These are phyloP conservation scores for Claviceps spartinae DNA, from an alignment of 2,329 filamentous ascomycete genomes.

Conservation along the genomic window DNA sequence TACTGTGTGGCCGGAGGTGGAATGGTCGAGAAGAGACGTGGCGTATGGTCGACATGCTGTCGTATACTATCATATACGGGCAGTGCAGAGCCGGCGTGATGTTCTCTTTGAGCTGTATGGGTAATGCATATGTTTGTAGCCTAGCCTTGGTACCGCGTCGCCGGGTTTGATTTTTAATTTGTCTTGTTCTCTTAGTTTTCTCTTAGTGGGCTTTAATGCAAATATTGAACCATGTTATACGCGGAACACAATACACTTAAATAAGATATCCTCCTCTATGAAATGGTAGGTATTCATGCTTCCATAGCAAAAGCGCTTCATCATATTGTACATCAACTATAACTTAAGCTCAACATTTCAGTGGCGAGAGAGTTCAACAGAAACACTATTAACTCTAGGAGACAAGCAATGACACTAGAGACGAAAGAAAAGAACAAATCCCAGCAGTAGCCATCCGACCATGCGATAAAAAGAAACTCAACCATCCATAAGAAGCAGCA, in stretches of 20 bases:
- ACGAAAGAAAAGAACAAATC: neutral
- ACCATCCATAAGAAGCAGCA: too few species aligned
- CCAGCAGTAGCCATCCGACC: neutral
- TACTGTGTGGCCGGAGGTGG: slow-evolving; percentile 4
- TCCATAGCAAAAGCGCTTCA: too few species aligned
- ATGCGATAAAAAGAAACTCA: too few species aligned
- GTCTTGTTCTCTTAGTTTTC: slow-evolving; percentile 32
- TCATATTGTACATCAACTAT: too few species aligned
- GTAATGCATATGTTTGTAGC: slow-evolving; percentile 17
- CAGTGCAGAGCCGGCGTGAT: slow-evolving; percentile 5
- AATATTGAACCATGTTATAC: slow-evolving; percentile 36
- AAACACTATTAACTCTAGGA: neutral
- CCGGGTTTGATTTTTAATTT: slow-evolving; percentile 24
- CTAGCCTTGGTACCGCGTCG: slow-evolving; percentile 10
- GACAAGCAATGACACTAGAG: too few species aligned
- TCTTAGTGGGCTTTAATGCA: slow-evolving; percentile 51
- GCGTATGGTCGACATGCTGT: slow-evolving; percentile 10
- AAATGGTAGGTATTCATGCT: too few species aligned
- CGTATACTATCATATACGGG: slow-evolving; percentile 4
- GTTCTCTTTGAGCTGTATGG: slow-evolving; percentile 13
- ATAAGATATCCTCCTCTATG: too few species aligned
- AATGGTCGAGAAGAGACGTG: slow-evolving; percentile 3
- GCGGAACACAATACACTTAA: neutral
- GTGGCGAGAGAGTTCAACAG: neutral
- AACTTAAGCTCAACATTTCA: neutral